Base-by-base conservation (phyloP, 805 yeast genomes). In the Kluyveromyces wickerhamii region DNA sequence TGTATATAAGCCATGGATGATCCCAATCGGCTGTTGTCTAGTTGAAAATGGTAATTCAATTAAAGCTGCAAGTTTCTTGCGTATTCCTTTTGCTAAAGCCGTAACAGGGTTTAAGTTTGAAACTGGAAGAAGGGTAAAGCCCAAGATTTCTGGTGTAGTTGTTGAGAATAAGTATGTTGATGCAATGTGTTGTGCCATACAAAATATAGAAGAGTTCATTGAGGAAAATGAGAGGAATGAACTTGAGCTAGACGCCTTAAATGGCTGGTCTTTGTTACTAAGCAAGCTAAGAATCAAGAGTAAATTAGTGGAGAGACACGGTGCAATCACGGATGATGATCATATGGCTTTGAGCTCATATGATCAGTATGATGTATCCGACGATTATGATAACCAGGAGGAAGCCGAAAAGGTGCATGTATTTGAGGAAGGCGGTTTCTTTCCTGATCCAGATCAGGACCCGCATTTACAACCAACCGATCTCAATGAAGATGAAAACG, bases 71-170 rank as follows among this genome's bases (percentile, higher is more conserved):
- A 71, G 70, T 38, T 51, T 76, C 1, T 48, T 88, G 8, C 74
- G 71, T 0, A 67, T 89, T 5, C 95, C 85, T 44, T 86, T 68
- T 61, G 96, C 95, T 0, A 78, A 75, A 31, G 97, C 96, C 0
- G 88, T 87, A 2, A 78, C 79, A 2, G 85, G 88, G 0, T 89
- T 92, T 60, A 92, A 85, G 37, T 92, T 83, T 58, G 70, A 66
- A 19, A 57, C 60, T 27, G 53, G 65, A 27, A 55, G 65, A 19
- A 48, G 50, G 22, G 77, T 81, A 0, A 77, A 74, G 8, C 89
- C 94, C 0, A 63, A 66, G 35, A 69, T 76, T 27, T 75, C 77
- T 4, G 97, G 97, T 2, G 71, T 86, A 17, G 79, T 92, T 2
- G 79, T 87, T 5, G 79, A 82, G 4, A 49, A 51, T 16, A 79